Evolutionary conservation across 2,329 filamentous ascomycete genomes (phyloP).

Genomic region (Botryotinia calthae): DNA sequence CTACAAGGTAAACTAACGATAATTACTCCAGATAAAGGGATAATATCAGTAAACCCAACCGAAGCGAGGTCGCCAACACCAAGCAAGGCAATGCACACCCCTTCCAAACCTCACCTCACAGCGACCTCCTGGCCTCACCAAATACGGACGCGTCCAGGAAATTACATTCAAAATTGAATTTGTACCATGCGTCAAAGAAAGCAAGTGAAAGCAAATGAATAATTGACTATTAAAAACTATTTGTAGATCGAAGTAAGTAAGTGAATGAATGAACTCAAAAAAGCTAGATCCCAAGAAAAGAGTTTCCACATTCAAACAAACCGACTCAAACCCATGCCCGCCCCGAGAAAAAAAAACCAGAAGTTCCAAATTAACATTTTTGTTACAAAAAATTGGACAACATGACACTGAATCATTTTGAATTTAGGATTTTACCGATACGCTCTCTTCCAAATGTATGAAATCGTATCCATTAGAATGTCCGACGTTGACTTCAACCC

Average conservation of each 20-base stretch:
- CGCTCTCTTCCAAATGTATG: conserved; percentile 17
- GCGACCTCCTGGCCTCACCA: conserved; percentile 7
- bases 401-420: not conserved
- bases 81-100: conserved; percentile 3
- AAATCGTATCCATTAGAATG: conserved; percentile 5
- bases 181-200: not conserved
- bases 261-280: not conserved
- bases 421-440: conserved; percentile 16
- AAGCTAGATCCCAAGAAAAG: conserved; percentile 4
- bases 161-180: not conserved
- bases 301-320: conserved; percentile 5
- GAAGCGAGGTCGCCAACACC: conserved; percentile 5
- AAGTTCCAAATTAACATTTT: not conserved
- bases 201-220: not conserved
- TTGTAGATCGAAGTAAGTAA: conserved; percentile 14
- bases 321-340: not conserved
- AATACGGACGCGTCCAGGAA: conserved; percentile 4
- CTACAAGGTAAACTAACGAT: not conserved
- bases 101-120: not conserved
- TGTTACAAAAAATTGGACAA: conserved; percentile 2
- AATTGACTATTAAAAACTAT: conserved; percentile 21
- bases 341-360: not conserved
- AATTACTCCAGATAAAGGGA: not conserved
- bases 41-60: not conserved
- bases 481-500: not conserved